Base-by-base conservation (phyloP, 345 rosid species). In the Physaria fendleri region DNA sequence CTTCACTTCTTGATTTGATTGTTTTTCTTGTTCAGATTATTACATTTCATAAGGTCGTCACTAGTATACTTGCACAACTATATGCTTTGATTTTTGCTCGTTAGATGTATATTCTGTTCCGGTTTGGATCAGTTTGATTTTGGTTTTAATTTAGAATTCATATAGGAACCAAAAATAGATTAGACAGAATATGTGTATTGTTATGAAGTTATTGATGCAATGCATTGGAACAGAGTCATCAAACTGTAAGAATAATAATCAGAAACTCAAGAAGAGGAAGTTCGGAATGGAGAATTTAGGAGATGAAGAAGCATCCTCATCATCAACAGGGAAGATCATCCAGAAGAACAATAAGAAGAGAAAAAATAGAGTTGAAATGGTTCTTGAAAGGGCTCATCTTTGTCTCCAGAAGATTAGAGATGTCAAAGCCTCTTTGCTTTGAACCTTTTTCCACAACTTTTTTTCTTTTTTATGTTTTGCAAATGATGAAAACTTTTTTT, bases 331-430 rank as follows among this genome's bases (percentile, higher is more conserved):
- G 29, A 53, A 69, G 63, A 63, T 59, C n/a, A n/a, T n/a, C 40
- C 6, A 42, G 8, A 67, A 48, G n/a, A 58, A 46, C 35, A 59
- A 33, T 25, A 35, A 43, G 4, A 71, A 64, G 35, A 64, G 42
- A 42, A 62, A 69, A 49, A 52, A 17, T 63, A 71, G 75, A 43
- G 65, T 50, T 57, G 66, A 64, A 56, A 9, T 64, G 65, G 71
- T 64, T 64, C 56, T 57, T 33, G 61, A 71, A 22, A 71, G 71
- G 42, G 75, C 75, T 42, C 71, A 71, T 7, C 28, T 64, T 24
- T 64, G 71, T 63, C 65, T 71, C 25, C 65, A 50, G 48, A 64
- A 71, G 65, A 41, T 71, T 30, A 49, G 70, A 71, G 70, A 56
- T 12, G 65, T 71, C 5, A 64, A 64, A 64, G 69, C 71, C 8